Conservation (phyloP, 1,139 yeast species). For the Lodderomyces margitis region DNA sequence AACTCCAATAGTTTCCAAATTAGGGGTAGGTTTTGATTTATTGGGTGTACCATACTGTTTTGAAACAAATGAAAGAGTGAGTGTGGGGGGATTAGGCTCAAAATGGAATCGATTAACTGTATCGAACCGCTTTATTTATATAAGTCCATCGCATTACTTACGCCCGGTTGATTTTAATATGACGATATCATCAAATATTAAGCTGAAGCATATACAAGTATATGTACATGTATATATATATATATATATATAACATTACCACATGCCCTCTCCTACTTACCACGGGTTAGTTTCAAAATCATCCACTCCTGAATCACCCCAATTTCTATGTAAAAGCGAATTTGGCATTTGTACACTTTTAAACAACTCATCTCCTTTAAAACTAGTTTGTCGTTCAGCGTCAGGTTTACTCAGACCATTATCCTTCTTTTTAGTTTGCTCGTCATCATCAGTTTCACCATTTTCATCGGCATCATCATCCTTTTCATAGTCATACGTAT, state of each 20-base stretch:
- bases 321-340: slow-evolving; percentile 49
- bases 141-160: too few relatives aligned
- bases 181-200: too few relatives aligned
- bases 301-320: slow-evolving; percentile 44
- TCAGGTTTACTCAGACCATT: slow-evolving; percentile 10
- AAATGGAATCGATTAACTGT: too few relatives aligned
- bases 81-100: too few relatives aligned
- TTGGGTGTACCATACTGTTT: not conserved
- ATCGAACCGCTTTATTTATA: too few relatives aligned
- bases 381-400: not conserved
- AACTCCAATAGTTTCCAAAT: not conserved
- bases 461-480: slow-evolving; percentile 16
- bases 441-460: slow-evolving; percentile 9
- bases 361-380: slow-evolving; percentile 51
- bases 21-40: not conserved
- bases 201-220: too few relatives aligned
- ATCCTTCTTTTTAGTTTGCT: slow-evolving; percentile 16
- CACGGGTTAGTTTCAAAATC: slow-evolving; percentile 49
- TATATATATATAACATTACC: not conserved
- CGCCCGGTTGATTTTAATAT: too few relatives aligned
- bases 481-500: slow-evolving; percentile 37
- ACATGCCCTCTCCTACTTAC: slow-evolving; percentile 20
- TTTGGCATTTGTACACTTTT: slow-evolving; percentile 50
- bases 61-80: not conserved
- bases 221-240: too few relatives aligned